Percentiles rank a stretch among this genome's conserved stretches.
phyloP scores from a whole-genome alignment of 352 stramenopile genomes.

The Pythium biforme region DNA sequence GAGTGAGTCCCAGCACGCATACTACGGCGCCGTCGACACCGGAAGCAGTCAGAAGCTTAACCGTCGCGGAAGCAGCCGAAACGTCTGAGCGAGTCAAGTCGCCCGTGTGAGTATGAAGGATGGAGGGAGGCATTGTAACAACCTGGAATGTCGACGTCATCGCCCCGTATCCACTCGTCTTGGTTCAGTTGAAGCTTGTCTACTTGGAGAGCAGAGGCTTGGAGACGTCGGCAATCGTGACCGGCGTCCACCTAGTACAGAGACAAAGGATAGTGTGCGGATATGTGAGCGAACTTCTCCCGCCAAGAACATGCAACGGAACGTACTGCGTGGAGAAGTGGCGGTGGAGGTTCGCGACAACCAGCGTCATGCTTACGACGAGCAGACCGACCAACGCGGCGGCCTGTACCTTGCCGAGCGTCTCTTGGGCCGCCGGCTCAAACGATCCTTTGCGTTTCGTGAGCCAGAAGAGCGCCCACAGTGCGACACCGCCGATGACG shows the following conservation, averaged over 20 bases:
- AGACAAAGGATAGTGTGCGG: too few species aligned
- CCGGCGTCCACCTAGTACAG: not conserved
- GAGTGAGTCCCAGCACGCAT: conserved; percentile 3
- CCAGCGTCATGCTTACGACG: conserved; percentile 10
- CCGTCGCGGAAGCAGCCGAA: conserved; percentile 12
- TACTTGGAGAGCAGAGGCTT: conserved; percentile 16
- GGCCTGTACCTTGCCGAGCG: conserved; percentile 14
- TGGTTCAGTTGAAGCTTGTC: not conserved
- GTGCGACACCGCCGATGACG: conserved; percentile 47
- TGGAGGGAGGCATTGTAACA: not conserved
- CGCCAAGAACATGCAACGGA: too few species aligned
- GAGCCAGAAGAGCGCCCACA: conserved; percentile 53
- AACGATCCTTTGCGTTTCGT: conserved; percentile 34
- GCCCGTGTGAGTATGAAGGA: conserved; percentile 5
- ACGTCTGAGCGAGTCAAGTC: conserved; percentile 10
- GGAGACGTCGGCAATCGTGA: conserved; percentile 12
- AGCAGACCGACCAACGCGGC: conserved; percentile 12
- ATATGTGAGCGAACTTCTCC: too few species aligned
- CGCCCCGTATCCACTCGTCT: too few species aligned
- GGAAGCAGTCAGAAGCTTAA: conserved; percentile 3
- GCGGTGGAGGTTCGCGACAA: conserved; percentile 5
- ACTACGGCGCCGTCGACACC: conserved; percentile 23
- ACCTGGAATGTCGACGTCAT: too few species aligned
- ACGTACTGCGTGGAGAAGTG: conserved; percentile 20
- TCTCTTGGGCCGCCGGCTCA: conserved; percentile 5